Base-by-base conservation (phyloP, 108 stramenopile species). In the Cylindrotheca fusiformis region DNA sequence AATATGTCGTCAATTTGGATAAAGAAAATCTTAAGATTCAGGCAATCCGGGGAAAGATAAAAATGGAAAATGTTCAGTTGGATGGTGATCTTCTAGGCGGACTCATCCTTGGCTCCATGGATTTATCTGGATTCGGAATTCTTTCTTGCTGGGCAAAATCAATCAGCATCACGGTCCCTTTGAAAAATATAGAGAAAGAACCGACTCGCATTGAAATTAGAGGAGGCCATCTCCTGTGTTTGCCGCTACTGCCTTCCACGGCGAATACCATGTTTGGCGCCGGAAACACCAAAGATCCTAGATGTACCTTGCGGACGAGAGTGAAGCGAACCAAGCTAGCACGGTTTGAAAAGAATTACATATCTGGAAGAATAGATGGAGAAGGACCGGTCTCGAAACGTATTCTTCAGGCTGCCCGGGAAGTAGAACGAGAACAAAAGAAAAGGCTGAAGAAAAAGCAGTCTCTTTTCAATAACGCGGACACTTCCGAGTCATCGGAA, bases 21-120 rank as follows among this genome's bases (percentile, higher is more conserved):
- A 80, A 84, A 58, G 85, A 88, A 41, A 85, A 85, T 29, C 68
- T 91, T 8, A 86, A 87, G 67, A 69, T 91, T 52, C 80, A 83
- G 0, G 83, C 84, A 10, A 60, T 91, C 25, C 68, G 77, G 4
- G 90, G 90, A 26, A 83, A 82, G 62, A 82, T 91, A 21, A 87
- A 85, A 68, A 71, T 91, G 5, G 86, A 87, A 50, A 85, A 91
- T 75, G 90, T 91, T 17, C 85, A 91, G 54, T 72, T 91, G 3
- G 90, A 91, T 47, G 90, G 90, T 17, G 90, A 91, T 53, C 56
- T 88, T 54, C 80, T 91, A 46, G 90, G 87, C 0, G 76, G 84
- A 24, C 83, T 83, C 50, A 69, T 91, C 14, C 58, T 91, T n/a
- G 74, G 83, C 23, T 80, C 83, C 17, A 74, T 88, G 8, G 87